These are phyloP conservation scores for Alternaria atra DNA, from an alignment of 2,329 filamentous ascomycete species.

Conservation along the genomic window DNA sequence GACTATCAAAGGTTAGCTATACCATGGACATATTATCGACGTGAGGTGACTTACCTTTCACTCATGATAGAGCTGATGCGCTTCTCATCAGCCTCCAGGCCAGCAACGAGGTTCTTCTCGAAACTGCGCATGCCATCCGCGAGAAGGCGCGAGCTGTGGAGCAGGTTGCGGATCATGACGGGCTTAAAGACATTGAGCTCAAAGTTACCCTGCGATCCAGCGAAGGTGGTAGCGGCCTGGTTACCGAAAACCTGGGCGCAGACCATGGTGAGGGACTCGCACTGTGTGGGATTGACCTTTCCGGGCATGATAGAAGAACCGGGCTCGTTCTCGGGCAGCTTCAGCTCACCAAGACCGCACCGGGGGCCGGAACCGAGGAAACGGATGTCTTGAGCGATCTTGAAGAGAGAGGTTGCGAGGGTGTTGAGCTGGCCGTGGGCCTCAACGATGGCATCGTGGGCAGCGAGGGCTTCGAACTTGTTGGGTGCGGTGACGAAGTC, in stretches of 20 bases:
- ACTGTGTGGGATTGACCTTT: conserved; percentile 99
- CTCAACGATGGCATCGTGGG: conserved; percentile 95
- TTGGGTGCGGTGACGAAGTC: conserved; percentile 97
- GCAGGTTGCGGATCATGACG: conserved; percentile 90
- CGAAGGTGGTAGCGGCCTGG: conserved; percentile 89
- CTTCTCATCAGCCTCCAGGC: conserved; percentile 91
- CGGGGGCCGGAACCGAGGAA: conserved; percentile 96
- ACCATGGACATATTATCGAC: not conserved
- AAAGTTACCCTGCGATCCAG: conserved; percentile 97
- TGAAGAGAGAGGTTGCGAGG: conserved; percentile 88
- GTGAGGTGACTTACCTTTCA: conserved; percentile 75
- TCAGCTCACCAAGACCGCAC: conserved; percentile 92
- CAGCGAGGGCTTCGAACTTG: conserved; percentile 97
- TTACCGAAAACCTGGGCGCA: conserved; percentile 99
- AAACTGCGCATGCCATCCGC: conserved; percentile 95
- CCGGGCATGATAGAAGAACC: conserved; percentile 99
- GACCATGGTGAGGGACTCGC: conserved; percentile 96
- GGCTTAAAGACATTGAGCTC: conserved; percentile 99
- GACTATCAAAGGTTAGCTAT: conserved; percentile 60
- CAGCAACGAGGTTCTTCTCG: conserved; percentile 88
- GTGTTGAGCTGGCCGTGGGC: conserved; percentile 94
- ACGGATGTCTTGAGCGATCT: conserved; percentile 97
- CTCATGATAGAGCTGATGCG: conserved; percentile 90
- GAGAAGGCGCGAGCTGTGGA: conserved; percentile 89
- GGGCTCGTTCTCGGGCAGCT: conserved; percentile 96